Base-by-base conservation (phyloP, 768 basidiomycete species). In the Pleurotus ostreatus region DNA sequence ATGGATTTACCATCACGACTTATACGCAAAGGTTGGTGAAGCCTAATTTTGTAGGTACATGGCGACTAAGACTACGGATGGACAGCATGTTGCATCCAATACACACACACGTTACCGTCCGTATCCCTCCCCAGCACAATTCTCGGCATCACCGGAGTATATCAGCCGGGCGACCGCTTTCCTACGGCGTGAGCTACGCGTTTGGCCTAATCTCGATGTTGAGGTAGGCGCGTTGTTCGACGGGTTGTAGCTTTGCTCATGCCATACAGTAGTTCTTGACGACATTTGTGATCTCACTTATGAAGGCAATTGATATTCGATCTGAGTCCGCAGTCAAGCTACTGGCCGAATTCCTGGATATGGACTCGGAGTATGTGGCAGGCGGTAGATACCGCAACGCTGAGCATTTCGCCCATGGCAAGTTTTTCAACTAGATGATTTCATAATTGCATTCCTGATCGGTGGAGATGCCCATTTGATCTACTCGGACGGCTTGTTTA, bases 361-460 rank as follows among this genome's bases (percentile, higher is more conserved):
- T 91, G 68, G 88, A 87, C 60, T 70, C 72, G 2, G 77, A 80
- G 2, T 84, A 85, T 57, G 66, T 67, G 18, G 78, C 81, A 46
- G 86, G 85, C 6, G 73, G 75, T 22, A 77, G 85, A 55, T 77
- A 81, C 57, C 70, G 76, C 22, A 89, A 92, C 62, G 89, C 94
- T 9, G 94, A 98, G 66, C 94, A 97, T 69, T 95, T 97, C 71
- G 91, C 88, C 6, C 94, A 98, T 71, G 93, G 92, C 92, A 62
- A 62, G 80, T 70, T n/a, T 51, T 45, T 22, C 49, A 8, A 13
- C 53, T 60, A 45, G n/a, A 59, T 41, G n/a, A 34, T 52, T 46
- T 11, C 8, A 34, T 25, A 18, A 5, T 44, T 37, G 34, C 38
- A n/a, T 43, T 40, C 26, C 60, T 34, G 30, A 34, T 34, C 30